These are phyloP conservation scores for Malbranchea zuffiana DNA, from an alignment of 2,329 filamentous ascomycete species.

Conservation along the genomic window DNA sequence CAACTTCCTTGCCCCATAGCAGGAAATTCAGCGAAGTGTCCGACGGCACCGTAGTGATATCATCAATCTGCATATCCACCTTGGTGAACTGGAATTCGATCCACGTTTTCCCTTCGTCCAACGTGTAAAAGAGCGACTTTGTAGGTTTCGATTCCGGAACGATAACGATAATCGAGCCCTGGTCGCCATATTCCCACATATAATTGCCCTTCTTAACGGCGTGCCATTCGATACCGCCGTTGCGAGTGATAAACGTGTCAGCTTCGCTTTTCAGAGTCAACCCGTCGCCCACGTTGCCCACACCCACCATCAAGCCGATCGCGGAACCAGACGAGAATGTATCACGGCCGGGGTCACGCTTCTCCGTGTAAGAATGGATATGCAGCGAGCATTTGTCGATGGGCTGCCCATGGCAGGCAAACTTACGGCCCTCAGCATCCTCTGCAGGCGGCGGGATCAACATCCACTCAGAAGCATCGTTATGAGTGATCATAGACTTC, in stretches of 20 bases:
- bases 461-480: slow-evolving; percentile 83
- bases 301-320: slow-evolving; percentile 78
- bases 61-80: slow-evolving; percentile 58
- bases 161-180: slow-evolving; percentile 84
- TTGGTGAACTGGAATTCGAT: slow-evolving; percentile 60
- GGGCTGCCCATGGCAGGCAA: slow-evolving; percentile 51
- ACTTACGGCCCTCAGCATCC: slow-evolving; percentile 60
- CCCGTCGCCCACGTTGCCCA: slow-evolving; percentile 75
- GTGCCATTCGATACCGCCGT: slow-evolving; percentile 84
- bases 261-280: slow-evolving; percentile 59
- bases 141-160: slow-evolving; percentile 61
- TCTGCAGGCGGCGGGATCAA: slow-evolving; percentile 60
- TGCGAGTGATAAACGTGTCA: slow-evolving; percentile 80
- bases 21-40: slow-evolving; percentile 87
- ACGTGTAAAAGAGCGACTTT: slow-evolving; percentile 60
- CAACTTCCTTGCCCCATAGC: slow-evolving; percentile 62
- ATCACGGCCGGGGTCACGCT: slow-evolving; percentile 59
- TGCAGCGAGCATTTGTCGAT: slow-evolving; percentile 67
- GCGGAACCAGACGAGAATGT: slow-evolving; percentile 83
- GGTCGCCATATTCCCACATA: slow-evolving; percentile 91
- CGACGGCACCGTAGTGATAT: slow-evolving; percentile 79
- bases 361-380: slow-evolving; percentile 91
- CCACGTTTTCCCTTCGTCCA: slow-evolving; percentile 76
- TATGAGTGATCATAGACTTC: slow-evolving; percentile 88
- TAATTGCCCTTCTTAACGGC: slow-evolving; percentile 77